These are phyloP conservation scores for Lipomyces spencermartinsiae DNA, from an alignment of 805 yeast species.

Conservation along the genomic window DNA sequence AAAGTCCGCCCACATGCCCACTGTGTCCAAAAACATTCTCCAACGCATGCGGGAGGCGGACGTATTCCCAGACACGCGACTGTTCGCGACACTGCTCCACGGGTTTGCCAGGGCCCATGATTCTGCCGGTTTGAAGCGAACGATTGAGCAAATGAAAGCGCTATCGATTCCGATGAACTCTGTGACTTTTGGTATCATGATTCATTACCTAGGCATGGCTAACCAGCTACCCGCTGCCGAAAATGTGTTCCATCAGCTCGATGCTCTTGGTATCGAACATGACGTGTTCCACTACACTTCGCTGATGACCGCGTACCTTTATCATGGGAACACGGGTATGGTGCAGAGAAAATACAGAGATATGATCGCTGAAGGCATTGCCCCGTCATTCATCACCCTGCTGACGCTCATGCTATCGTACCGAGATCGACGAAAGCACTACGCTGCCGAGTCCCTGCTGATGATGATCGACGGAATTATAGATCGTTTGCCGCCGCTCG, in stretches of 20 bases:
- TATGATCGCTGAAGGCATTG: slow-evolving; percentile 23
- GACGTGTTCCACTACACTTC: slow-evolving; percentile 34
- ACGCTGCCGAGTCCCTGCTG: slow-evolving; percentile 15
- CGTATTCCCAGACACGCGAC: slow-evolving; percentile 22
- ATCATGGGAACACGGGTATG: slow-evolving; percentile 11
- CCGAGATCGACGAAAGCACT: neutral
- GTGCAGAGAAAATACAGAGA: slow-evolving; percentile 22
- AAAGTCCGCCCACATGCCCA: neutral
- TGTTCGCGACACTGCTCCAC: slow-evolving; percentile 27
- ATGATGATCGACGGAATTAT: slow-evolving; percentile 9
- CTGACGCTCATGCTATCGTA: slow-evolving; percentile 47
- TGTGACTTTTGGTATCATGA: slow-evolving; percentile 24
- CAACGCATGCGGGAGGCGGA: slow-evolving; percentile 10
- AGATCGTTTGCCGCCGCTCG: slow-evolving; percentile 21
- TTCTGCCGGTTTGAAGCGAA: slow-evolving; percentile 15
- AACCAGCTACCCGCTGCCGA: slow-evolving; percentile 25
- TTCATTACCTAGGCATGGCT: slow-evolving; percentile 28
- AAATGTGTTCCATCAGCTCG: slow-evolving; percentile 24
- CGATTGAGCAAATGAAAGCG: slow-evolving; percentile 22
- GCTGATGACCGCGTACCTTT: slow-evolving; percentile 27
- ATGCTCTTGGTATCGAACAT: slow-evolving; percentile 12
- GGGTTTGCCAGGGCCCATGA: slow-evolving; percentile 24
- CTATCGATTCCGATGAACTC: slow-evolving; percentile 17
- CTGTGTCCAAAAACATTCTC: slow-evolving; percentile 4
- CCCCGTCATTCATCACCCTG: slow-evolving; percentile 41